phyloP scores from a whole-genome alignment of 2,329 filamentous ascomycete genomes.

The Rutstroemia sp. region DNA sequence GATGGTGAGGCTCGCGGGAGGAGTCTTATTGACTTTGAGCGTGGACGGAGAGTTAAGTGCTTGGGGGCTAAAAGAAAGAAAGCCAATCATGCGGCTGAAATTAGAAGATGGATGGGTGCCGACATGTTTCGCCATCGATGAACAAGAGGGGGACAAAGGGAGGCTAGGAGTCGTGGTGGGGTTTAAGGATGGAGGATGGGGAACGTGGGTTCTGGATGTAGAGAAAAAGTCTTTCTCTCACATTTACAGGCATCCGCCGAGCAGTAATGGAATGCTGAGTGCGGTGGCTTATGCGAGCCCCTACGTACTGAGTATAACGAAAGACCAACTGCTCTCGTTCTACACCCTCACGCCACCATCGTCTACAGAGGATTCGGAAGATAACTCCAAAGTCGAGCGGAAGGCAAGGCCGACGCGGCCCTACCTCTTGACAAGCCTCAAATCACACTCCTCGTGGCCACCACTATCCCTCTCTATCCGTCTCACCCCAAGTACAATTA shows the following conservation, averaged over 20 bases:
- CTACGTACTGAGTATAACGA: constrained; percentile 72
- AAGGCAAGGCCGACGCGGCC: constrained; percentile 6
- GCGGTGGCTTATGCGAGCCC: constrained; percentile 67
- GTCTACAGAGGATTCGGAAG: neutral
- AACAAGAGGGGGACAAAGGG: constrained; percentile 35
- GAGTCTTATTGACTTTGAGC: constrained; percentile 73
- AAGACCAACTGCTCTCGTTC: constrained; percentile 64
- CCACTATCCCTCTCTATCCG: constrained; percentile 80
- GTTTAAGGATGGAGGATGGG: constrained; percentile 64
- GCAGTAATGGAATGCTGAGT: constrained; percentile 42
- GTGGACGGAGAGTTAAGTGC: constrained; percentile 61
- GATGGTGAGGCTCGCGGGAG: constrained; percentile 70
- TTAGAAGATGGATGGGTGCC: constrained; percentile 37
- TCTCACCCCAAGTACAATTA: constrained; percentile 52
- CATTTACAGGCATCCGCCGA: constrained; percentile 21
- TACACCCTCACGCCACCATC: constrained; percentile 43
- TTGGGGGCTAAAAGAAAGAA: constrained; percentile 64
- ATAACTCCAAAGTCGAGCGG: neutral
- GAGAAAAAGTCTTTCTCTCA: constrained; percentile 25
- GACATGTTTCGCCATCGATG: constrained; percentile 60
- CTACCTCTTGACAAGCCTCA: constrained; percentile 65
- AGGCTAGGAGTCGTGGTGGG: constrained; percentile 58
- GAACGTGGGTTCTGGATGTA: constrained; percentile 56
- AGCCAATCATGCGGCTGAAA: constrained; percentile 45
- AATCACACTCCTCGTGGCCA: constrained; percentile 69